Base-by-base conservation (phyloP, 2,329 filamentous ascomycete genomes). In the Fusarium lyarnte region DNA sequence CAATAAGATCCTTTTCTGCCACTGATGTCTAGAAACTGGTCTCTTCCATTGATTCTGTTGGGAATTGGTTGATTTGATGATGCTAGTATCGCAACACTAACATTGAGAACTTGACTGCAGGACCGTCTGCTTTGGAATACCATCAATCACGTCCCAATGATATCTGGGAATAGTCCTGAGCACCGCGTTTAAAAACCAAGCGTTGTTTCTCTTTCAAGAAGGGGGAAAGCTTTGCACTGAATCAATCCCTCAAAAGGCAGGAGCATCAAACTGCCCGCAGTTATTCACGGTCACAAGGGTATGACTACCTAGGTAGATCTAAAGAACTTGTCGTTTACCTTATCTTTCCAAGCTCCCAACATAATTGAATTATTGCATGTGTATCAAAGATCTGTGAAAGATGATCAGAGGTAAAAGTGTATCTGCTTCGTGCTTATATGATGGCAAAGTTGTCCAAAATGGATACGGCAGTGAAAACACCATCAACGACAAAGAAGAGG, bases 371-470 rank as follows among this genome's bases (percentile, higher is more conserved):
- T 23, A 9, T 14, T 31, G 6, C 3, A 23, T 13, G 19, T 23
- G 16, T 0, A 3, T 25, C 6, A 13, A 9, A 19, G 3, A 35
- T 14, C 5, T 2, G 27, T 5, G 10, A 6, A 12, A 12, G 10
- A 6, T 17, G 4, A 6, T 6, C 3, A 31, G 29, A 31, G 4
- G 21, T n/a, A 21, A 23, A n/a, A 16, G 1, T 0, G 9, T 10
- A 31, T 0, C 0, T 8, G 6, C 14, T 2, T 31, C 14, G 5
- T 31, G 21, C 7, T 6, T 8, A 8, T 8, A 29, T 19, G 43
- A 29, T 3, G 1, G 8, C 3, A 5, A 14, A 10, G 8, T 7
- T 8, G 25, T 29, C 19, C 5, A 7, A 3, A n/a, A 0, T 12
- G 19, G 13, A 29, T 46, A 3, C 2, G 27, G 27, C 19, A 21